These are phyloP conservation scores for Fusarium sp. DNA, from an alignment of 2,329 filamentous ascomycete species.

Conservation along the genomic window DNA sequence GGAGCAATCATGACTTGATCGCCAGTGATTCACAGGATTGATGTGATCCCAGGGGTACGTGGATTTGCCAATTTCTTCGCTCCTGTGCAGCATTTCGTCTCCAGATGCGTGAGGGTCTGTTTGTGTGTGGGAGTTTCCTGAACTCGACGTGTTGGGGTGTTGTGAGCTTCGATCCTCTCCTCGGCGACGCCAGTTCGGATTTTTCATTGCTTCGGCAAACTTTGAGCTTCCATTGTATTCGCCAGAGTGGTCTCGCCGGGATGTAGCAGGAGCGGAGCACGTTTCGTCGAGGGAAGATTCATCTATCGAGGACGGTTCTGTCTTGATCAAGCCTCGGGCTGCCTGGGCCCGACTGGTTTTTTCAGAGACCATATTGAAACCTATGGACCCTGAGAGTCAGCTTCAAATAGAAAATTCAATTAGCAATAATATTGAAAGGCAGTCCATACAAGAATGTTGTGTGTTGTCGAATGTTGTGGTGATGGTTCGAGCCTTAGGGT, in stretches of 20 bases:
- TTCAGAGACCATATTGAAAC: constrained; percentile 20
- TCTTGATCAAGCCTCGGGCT: constrained; percentile 2
- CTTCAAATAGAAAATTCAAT: background rate
- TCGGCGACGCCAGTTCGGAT: constrained; percentile 51
- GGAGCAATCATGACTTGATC: constrained; percentile 9
- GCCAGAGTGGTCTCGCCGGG: constrained; percentile 29
- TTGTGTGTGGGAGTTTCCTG: background rate
- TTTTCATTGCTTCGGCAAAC: constrained; percentile 49
- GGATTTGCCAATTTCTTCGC: background rate
- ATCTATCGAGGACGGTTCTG: constrained; percentile 14
- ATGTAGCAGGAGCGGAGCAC: background rate
- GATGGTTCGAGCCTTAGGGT: background rate
- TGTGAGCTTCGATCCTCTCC: constrained; percentile 21
- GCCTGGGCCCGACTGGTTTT: constrained; percentile 14
- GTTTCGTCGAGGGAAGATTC: constrained; percentile 27
- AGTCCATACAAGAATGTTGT: background rate
- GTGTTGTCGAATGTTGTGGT: background rate
- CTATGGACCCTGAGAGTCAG: background rate
- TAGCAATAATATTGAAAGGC: background rate
- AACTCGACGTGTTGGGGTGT: constrained; percentile 8
- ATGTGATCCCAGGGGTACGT: constrained; percentile 12
- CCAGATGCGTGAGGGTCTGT: background rate
- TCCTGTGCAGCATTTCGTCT: background rate
- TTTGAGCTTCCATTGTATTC: constrained; percentile 38
- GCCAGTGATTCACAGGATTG: constrained; percentile 2